Conservation (phyloP, 345 rosid species). For the Euphorbia lathyris region DNA sequence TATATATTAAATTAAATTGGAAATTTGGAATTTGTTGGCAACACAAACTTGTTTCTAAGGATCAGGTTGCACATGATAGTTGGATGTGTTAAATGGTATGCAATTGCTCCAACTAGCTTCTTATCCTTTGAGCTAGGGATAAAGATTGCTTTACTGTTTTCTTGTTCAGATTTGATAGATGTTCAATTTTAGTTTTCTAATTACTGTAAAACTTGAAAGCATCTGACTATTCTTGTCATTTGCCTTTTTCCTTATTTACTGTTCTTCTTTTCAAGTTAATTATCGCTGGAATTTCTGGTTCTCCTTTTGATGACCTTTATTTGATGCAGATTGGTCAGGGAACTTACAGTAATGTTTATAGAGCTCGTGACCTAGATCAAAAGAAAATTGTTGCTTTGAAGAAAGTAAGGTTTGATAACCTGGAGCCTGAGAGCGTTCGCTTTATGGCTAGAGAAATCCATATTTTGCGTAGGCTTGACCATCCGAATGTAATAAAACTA, state of each 20-base stretch:
- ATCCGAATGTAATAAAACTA: conserved; percentile 85
- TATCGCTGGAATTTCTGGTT: neutral
- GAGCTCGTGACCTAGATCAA: conserved; percentile 93
- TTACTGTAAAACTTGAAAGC: neutral
- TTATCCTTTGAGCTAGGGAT: neutral
- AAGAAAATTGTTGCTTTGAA: conserved; percentile 92
- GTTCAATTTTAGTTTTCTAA: neutral
- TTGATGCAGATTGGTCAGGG: conserved; percentile 95
- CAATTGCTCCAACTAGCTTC: neutral
- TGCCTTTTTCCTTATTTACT: neutral
- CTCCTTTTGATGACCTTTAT: conserved; percentile 15
- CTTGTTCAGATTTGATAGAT: neutral
- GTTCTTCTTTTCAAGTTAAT: neutral
- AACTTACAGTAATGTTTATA: conserved; percentile 92
- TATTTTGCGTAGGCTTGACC: conserved; percentile 89
- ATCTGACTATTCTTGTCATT: conserved; percentile 7
- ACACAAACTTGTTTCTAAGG: neutral
- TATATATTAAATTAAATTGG: neutral
- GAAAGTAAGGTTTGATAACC: conserved; percentile 93
- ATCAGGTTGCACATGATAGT: neutral
- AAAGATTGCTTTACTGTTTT: neutral
- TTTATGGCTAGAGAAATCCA: conserved; percentile 99
- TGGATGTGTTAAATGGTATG: neutral
- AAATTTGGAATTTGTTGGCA: neutral
- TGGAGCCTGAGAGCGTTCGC: conserved; percentile 95